Evolutionary conservation across 768 basidiomycete species (phyloP).

Genomic region (Mycena kentingensis): DNA sequence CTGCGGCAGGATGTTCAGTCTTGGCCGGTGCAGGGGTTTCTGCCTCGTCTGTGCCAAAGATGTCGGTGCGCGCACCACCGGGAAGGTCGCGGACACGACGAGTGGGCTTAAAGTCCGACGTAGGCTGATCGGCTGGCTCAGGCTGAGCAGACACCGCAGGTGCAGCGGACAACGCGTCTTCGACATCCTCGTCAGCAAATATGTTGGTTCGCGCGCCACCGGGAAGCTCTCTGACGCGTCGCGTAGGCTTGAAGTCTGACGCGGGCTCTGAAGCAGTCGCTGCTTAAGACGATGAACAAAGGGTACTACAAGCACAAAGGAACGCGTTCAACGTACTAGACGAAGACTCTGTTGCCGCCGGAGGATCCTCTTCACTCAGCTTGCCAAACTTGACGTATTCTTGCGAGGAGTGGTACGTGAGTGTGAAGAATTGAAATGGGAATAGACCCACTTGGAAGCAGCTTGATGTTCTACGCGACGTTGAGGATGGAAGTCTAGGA

Average conservation of each 20-base stretch:
- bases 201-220: conserved; percentile 55
- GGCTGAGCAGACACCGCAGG: conserved; percentile 24
- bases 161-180: conserved; percentile 61
- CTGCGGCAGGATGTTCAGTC: too few species aligned
- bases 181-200: conserved; percentile 48
- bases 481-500: too few species aligned
- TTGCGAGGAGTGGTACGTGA: conserved; percentile 29
- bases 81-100: too few species aligned
- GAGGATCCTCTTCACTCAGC: conserved; percentile 31
- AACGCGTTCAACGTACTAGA: conserved; percentile 7
- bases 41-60: too few species aligned
- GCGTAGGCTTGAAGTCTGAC: conserved; percentile 51
- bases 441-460: conserved; percentile 63
- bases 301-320: not conserved
- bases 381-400: conserved; percentile 76
- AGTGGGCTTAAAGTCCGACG: conserved; percentile 3
- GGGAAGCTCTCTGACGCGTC: conserved; percentile 58
- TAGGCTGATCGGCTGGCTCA: not conserved
- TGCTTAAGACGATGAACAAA: conserved; percentile 12
- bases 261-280: conserved; percentile 17
- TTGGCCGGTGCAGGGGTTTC: too few species aligned
- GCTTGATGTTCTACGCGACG: conserved; percentile 70
- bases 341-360: conserved; percentile 14
- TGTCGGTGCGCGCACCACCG: too few species aligned
- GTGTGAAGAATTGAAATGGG: not conserved